These are phyloP conservation scores for Borealophlyctis nickersoniae DNA, from an alignment of 192 early-diverging fungal genomes.

Conservation along the genomic window DNA sequence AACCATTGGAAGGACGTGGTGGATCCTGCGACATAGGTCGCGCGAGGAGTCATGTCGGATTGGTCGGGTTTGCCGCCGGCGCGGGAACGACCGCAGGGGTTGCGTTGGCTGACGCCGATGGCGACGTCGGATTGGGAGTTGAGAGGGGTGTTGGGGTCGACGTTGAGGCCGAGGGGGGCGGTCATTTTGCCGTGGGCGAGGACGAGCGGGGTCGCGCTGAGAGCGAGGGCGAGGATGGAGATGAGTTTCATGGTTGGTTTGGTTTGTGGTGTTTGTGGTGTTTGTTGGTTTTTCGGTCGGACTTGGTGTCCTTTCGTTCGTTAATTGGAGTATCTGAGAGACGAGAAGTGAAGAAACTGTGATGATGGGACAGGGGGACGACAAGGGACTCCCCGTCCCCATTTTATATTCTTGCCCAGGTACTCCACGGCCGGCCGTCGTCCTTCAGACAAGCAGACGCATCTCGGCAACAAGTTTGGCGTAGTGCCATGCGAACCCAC, in stretches of 20 bases:
- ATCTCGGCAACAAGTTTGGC: no score
- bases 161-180: slow-evolving; percentile 27
- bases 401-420: no score
- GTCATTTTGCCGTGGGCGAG: slow-evolving; percentile 23
- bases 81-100: slow-evolving; percentile 16
- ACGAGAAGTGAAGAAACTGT: no score
- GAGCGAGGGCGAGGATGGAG: slow-evolving; percentile 9
- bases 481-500: no score
- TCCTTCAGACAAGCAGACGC: no score
- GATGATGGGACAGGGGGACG: no score
- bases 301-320: no score
- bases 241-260: background rate
- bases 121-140: slow-evolving; percentile 28
- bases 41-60: slow-evolving; percentile 12
- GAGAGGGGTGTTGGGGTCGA: slow-evolving; percentile 20
- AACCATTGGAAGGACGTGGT: slow-evolving; percentile 1
- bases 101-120: slow-evolving; percentile 10
- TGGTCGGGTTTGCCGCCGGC: background rate
- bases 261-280: no score
- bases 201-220: slow-evolving; percentile 7
- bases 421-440: no score
- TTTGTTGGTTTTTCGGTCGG: no score
- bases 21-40: slow-evolving; percentile 18
- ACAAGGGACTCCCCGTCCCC: no score
- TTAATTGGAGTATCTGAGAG: no score